Evolutionary conservation across 352 stramenopile genomes (phyloP).

Genomic region (Phytophthora colocasiae): DNA sequence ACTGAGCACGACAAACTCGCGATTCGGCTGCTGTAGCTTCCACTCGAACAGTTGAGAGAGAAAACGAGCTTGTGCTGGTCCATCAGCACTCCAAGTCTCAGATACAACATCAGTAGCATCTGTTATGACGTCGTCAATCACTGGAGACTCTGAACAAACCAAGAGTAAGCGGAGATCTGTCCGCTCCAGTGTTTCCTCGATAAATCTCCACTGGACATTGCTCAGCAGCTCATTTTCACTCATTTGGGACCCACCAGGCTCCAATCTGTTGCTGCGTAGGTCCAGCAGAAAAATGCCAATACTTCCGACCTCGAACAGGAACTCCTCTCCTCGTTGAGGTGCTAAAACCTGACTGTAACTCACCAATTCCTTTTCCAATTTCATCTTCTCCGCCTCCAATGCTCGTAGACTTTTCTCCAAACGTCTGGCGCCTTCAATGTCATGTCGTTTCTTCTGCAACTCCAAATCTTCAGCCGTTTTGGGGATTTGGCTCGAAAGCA

Average conservation of each 20-base stretch:
- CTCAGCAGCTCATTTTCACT: constrained; percentile 65
- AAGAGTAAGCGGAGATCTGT: constrained; percentile 44
- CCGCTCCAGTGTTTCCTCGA: constrained; percentile 52
- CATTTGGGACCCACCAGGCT: constrained; percentile 63
- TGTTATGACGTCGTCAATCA: constrained; percentile 43
- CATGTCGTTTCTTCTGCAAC: constrained; percentile 68
- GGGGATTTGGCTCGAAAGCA: constrained; percentile 49
- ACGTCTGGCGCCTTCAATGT: constrained; percentile 66
- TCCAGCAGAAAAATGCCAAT: constrained; percentile 73
- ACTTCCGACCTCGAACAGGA: constrained; percentile 45
- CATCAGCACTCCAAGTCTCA: constrained; percentile 50
- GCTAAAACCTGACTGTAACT: constrained; percentile 69
- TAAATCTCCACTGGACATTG: constrained; percentile 66
- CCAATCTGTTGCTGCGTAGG: constrained; percentile 57
- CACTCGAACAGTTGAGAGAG: constrained; percentile 72
- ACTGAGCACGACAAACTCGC: constrained; percentile 54
- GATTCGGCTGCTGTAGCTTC: constrained; percentile 60
- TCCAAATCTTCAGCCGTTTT: constrained; percentile 49
- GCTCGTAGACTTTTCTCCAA: constrained; percentile 65
- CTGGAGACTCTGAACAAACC: constrained; percentile 59
- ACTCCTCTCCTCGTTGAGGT: constrained; percentile 73
- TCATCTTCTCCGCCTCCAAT: constrained; percentile 59
- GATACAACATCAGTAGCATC: background rate
- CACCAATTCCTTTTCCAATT: constrained; percentile 57
- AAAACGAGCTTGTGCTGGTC: constrained; percentile 47